Percentiles rank a stretch among this genome's conserved stretches.
These are phyloP conservation scores for Omphalea diandra DNA, from an alignment of 441 rosid genomes.

Conservation along the genomic window DNA sequence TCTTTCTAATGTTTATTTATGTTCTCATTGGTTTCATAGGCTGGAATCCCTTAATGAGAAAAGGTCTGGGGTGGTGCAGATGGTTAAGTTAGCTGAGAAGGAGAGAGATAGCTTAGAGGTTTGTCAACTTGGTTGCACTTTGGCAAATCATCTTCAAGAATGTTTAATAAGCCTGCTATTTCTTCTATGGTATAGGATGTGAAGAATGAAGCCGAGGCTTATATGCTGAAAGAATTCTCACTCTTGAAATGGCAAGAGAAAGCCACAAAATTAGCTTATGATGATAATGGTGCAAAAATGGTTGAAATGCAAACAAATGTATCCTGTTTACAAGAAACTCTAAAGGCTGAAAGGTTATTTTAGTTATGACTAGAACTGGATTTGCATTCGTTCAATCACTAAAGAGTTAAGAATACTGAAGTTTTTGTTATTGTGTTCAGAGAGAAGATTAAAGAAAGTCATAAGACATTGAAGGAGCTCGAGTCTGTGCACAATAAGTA, in stretches of 20 bases:
- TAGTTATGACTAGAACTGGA: constrained; percentile 10
- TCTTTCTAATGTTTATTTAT: constrained; percentile 19
- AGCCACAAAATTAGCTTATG: constrained; percentile 75
- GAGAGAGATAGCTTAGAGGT: constrained; percentile 98
- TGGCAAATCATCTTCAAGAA: background rate
- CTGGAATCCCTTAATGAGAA: constrained; percentile 84
- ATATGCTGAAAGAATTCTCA: constrained; percentile 88
- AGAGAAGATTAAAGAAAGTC: constrained; percentile 70
- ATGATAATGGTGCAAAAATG: constrained; percentile 61
- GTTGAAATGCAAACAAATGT: constrained; percentile 52
- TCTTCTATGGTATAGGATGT: constrained; percentile 56
- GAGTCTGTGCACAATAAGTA: constrained; percentile 71
- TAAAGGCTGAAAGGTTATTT: constrained; percentile 64
- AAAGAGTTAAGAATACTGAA: background rate
- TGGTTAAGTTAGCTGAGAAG: constrained; percentile 97
- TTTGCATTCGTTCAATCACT: background rate
- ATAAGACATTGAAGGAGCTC: constrained; percentile 64
- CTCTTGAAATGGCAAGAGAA: constrained; percentile 93
- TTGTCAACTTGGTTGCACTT: constrained; percentile 21
- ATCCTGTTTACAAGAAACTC: constrained; percentile 60
- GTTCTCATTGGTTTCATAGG: constrained; percentile 39
- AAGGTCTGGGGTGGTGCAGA: constrained; percentile 95
- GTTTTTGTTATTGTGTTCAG: constrained; percentile 37
- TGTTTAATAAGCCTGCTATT: constrained; percentile 18
- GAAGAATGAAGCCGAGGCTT: constrained; percentile 92